These are phyloP conservation scores for Caryopteris hybrid DNA, from an alignment of 305 asterid species.

Conservation along the genomic window DNA sequence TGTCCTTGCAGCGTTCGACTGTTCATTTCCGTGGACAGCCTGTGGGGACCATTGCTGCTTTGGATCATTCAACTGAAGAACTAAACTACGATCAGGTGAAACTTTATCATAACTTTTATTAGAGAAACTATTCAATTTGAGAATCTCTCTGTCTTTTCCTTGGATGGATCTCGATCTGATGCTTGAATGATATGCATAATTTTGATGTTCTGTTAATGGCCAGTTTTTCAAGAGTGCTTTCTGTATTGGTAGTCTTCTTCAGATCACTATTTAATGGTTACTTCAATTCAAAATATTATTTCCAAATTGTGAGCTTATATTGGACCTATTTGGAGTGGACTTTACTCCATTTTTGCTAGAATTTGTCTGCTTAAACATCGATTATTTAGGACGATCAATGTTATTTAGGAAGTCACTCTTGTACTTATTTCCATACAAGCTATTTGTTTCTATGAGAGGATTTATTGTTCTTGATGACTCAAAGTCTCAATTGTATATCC, in stretches of 20 bases:
- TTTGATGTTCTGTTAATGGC: not conserved
- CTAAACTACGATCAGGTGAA: slow-evolving; percentile 91
- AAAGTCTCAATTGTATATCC: not conserved
- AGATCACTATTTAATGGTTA: not conserved
- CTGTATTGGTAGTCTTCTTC: not conserved
- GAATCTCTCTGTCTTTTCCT: not conserved
- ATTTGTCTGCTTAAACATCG: not conserved
- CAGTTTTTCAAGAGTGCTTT: not conserved
- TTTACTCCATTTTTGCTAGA: not conserved
- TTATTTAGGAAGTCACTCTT: not conserved
- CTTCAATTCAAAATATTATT: not conserved
- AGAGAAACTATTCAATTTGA: not conserved
- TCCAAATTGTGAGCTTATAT: not conserved
- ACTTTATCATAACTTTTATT: not conserved
- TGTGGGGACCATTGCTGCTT: slow-evolving; percentile 90
- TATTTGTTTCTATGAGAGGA: not conserved
- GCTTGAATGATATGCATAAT: not conserved
- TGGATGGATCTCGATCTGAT: not conserved
- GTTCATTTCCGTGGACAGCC: slow-evolving; percentile 83
- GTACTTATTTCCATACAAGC: not conserved
- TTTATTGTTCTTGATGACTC: not conserved
- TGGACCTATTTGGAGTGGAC: not conserved
- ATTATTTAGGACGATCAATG: not conserved
- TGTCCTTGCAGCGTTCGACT: slow-evolving; percentile 62
- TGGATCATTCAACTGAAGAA: slow-evolving; percentile 80